phyloP scores from a whole-genome alignment of 495 filamentous ascomycete species.

The Rostrohypoxylon terebratum region DNA sequence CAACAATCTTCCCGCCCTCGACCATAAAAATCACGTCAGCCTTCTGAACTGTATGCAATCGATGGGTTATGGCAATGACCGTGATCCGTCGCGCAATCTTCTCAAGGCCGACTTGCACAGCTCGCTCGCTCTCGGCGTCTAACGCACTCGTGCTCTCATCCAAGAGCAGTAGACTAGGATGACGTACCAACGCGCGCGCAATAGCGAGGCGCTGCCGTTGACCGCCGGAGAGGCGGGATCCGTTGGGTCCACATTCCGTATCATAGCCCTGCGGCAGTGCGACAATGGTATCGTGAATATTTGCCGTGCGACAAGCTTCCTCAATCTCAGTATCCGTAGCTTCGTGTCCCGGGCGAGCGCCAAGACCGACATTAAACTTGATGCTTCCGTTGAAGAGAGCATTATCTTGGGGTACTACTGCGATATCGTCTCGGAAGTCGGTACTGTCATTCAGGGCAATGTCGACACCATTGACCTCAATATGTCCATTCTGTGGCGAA shows the following conservation, averaged over 20 bases:
- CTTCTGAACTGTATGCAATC: slow-evolving; percentile 75
- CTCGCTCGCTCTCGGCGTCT: slow-evolving; percentile 62
- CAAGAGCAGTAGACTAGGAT: slow-evolving; percentile 78
- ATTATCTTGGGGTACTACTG: slow-evolving; percentile 64
- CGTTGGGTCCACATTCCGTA: slow-evolving; percentile 66
- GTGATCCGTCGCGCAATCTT: slow-evolving; percentile 67
- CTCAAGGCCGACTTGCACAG: slow-evolving; percentile 54
- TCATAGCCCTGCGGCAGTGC: slow-evolving; percentile 63
- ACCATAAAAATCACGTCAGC: slow-evolving; percentile 80
- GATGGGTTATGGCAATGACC: slow-evolving; percentile 82
- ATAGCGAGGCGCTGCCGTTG: slow-evolving; percentile 74
- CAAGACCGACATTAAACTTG: slow-evolving; percentile 62
- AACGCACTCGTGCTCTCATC: slow-evolving; percentile 78
- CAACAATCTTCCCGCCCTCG: slow-evolving; percentile 71
- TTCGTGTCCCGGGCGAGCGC: slow-evolving; percentile 56
- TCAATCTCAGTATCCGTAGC: slow-evolving; percentile 61
- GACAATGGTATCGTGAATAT: slow-evolving; percentile 58
- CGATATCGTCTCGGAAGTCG: slow-evolving; percentile 60
- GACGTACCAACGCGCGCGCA: slow-evolving; percentile 72
- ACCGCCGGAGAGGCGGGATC: slow-evolving; percentile 69
- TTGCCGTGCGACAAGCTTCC: slow-evolving; percentile 52
- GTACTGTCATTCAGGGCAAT: slow-evolving; percentile 57
- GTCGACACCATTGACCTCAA: slow-evolving; percentile 64
- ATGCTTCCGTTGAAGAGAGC: slow-evolving; percentile 64
- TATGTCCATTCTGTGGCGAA: slow-evolving; percentile 56